Conservation (phyloP, 2,329 filamentous ascomycete species). For the Catunica adiposa region DNA sequence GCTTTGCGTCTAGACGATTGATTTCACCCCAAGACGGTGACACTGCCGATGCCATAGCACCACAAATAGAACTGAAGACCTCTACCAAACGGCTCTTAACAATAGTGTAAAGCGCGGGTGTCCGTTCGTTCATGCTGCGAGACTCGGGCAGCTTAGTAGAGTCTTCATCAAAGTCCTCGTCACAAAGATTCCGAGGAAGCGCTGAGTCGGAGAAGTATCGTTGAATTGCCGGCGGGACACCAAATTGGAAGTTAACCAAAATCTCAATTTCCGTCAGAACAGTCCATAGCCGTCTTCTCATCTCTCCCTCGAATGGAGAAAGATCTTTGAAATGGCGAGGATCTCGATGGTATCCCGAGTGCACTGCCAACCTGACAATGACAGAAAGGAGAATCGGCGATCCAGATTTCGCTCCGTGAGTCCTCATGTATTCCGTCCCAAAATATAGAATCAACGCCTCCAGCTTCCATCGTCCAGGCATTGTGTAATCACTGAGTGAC, state of each 20-base stretch:
- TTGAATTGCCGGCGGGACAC: conserved; percentile 33
- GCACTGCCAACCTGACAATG: conserved; percentile 28
- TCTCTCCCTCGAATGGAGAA: conserved; percentile 32
- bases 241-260: conserved; percentile 35
- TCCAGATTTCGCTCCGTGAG: conserved; percentile 17
- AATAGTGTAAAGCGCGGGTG: conserved; percentile 27
- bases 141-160: conserved; percentile 26
- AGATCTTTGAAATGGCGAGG: conserved; percentile 33
- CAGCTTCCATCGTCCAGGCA: conserved; percentile 18
- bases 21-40: conserved; percentile 23
- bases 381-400: conserved; percentile 19
- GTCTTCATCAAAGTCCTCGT: conserved; percentile 36
- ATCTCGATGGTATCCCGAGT: conserved; percentile 42
- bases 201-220: conserved; percentile 31
- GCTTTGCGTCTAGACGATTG: conserved; percentile 24
- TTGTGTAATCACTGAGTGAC: conserved; percentile 20
- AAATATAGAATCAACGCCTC: conserved; percentile 19
- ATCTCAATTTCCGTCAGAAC: conserved; percentile 38
- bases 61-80: conserved; percentile 18
- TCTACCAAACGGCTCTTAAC: conserved; percentile 18
- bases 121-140: conserved; percentile 27
- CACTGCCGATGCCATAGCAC: conserved; percentile 13
- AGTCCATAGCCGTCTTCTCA: conserved; percentile 40
- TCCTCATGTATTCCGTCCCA: conserved; percentile 18
- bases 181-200: conserved; percentile 30